Evolutionary conservation across 805 yeast species (phyloP).

Genomic region (Candida namnaoensis): DNA sequence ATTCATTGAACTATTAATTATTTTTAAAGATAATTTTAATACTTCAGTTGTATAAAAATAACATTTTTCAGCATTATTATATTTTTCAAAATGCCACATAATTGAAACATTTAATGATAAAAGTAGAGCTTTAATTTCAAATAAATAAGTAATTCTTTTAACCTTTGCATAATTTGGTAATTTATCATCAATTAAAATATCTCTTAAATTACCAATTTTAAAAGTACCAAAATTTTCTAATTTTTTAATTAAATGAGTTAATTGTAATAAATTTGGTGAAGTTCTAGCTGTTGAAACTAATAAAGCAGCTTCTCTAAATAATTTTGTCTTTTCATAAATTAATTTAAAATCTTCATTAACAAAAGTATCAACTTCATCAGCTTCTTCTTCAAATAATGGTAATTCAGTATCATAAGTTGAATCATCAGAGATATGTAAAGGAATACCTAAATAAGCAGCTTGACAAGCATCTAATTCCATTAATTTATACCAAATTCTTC

Average conservation of each 20-base stretch:
- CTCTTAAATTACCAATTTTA: slow-evolving; percentile 18
- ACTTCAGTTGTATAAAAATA: slow-evolving; percentile 26
- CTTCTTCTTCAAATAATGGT: slow-evolving; percentile 23
- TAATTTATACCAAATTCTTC: slow-evolving; percentile 16
- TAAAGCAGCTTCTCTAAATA: slow-evolving; percentile 22
- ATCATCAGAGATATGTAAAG: slow-evolving; percentile 11
- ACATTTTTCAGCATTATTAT: slow-evolving; percentile 19
- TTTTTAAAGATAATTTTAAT: slow-evolving; percentile 19
- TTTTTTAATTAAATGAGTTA: slow-evolving; percentile 21
- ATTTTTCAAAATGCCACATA: slow-evolving; percentile 29
- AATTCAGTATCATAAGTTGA: slow-evolving; percentile 12
- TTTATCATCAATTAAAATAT: slow-evolving; percentile 5
- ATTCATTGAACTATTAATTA: slow-evolving; percentile 23
- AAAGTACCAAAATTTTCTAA: slow-evolving; percentile 24
- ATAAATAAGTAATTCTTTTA: slow-evolving; percentile 13
- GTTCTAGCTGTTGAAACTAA: slow-evolving; percentile 23
- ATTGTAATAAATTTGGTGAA: slow-evolving; percentile 23
- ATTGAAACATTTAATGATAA: slow-evolving; percentile 27
- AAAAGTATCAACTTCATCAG: slow-evolving; percentile 27
- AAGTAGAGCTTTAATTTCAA: slow-evolving; percentile 21
- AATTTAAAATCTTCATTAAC: slow-evolving; percentile 23
- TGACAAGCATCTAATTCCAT: slow-evolving; percentile 15
- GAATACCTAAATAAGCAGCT: slow-evolving; percentile 6
- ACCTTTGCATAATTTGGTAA: slow-evolving; percentile 9
- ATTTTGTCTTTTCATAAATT: slow-evolving; percentile 20